These are phyloP conservation scores for Camillea tinctor DNA, from an alignment of 2,329 filamentous ascomycete species.

Conservation along the genomic window DNA sequence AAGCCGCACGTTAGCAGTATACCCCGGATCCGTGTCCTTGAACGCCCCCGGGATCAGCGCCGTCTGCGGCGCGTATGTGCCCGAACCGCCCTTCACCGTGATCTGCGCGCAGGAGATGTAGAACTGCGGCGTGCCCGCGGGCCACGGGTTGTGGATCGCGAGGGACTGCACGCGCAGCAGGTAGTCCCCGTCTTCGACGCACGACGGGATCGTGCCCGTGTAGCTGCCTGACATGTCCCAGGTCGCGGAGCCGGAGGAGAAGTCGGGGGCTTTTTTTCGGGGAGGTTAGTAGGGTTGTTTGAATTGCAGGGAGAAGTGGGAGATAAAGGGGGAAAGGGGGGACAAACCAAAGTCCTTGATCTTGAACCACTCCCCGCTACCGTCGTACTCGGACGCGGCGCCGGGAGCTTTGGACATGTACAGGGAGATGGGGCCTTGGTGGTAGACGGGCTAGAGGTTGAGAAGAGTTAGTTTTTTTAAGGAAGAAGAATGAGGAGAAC, in stretches of 20 bases:
- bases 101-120: slow-evolving; percentile 49
- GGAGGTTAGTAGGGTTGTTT: neutral
- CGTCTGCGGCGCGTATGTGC: slow-evolving; percentile 29
- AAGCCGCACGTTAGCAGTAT: slow-evolving; percentile 21
- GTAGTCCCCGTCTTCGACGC: slow-evolving; percentile 56
- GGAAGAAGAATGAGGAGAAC: too few relatives aligned
- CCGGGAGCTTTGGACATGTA: slow-evolving; percentile 42
- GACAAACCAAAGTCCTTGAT: slow-evolving; percentile 37
- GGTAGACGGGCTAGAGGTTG: slow-evolving; percentile 40
- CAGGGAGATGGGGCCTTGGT: slow-evolving; percentile 42
- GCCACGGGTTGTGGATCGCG: slow-evolving; percentile 56
- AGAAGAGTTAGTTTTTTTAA: too few relatives aligned
- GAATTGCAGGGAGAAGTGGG: neutral
- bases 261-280: slow-evolving; percentile 30
- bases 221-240: slow-evolving; percentile 37
- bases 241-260: slow-evolving; percentile 31
- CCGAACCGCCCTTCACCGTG: slow-evolving; percentile 42
- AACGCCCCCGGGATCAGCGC: slow-evolving; percentile 22
- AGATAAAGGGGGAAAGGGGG: neutral
- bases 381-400: slow-evolving; percentile 37
- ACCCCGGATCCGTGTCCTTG: slow-evolving; percentile 17
- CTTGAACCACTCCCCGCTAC: slow-evolving; percentile 43
- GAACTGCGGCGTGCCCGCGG: slow-evolving; percentile 45
- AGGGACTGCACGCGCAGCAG: slow-evolving; percentile 60
- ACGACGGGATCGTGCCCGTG: slow-evolving; percentile 46